phyloP scores from a whole-genome alignment of 1,284 basidiomycete genomes.

The Moniliophthora roreri region DNA sequence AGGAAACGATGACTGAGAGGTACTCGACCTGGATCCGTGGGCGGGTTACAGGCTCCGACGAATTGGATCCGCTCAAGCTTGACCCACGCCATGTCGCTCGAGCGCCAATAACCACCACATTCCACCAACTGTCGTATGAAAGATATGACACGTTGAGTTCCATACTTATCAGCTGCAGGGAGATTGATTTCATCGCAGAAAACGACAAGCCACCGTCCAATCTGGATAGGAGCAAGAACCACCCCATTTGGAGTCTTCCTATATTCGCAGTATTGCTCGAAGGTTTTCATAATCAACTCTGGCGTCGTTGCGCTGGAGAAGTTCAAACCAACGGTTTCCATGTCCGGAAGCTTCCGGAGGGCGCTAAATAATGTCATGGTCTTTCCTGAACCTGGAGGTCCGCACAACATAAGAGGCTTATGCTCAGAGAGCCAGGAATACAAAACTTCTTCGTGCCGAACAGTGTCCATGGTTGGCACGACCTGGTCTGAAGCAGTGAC shows the following conservation, averaged over 20 bases:
- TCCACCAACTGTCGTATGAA: constrained; percentile 98
- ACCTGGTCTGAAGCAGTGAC: constrained; percentile 96
- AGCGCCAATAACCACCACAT: constrained; percentile 93
- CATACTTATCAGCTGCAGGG: constrained; percentile 96
- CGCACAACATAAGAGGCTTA: constrained; percentile 97
- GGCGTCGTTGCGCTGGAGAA: constrained; percentile 99
- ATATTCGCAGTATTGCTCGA: constrained; percentile 99
- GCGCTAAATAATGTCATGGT: constrained; percentile 99
- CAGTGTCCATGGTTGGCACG: constrained; percentile 97
- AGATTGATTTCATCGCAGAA: constrained; percentile 99
- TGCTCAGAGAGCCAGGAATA: constrained; percentile 99
- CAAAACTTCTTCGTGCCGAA: constrained; percentile 97
- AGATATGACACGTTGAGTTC: constrained; percentile 97
- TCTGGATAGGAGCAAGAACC: constrained; percentile 90
- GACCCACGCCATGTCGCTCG: constrained; percentile 96
- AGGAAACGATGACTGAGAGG: constrained; percentile 96
- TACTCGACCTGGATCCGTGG: constrained; percentile 99
- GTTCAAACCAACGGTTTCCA: constrained; percentile 99
- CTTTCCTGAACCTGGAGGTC: constrained; percentile 98
- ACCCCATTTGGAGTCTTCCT: constrained; percentile 98
- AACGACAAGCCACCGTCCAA: constrained; percentile 97
- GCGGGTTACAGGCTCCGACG: constrained; percentile 99
- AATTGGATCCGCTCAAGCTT: constrained; percentile 98
- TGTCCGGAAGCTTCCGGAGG: constrained; percentile 94
- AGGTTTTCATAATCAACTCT: constrained; percentile 97